phyloP scores from a whole-genome alignment of 2,329 filamentous ascomycete species.

The Stagonosporopsis chrysanthemi region DNA sequence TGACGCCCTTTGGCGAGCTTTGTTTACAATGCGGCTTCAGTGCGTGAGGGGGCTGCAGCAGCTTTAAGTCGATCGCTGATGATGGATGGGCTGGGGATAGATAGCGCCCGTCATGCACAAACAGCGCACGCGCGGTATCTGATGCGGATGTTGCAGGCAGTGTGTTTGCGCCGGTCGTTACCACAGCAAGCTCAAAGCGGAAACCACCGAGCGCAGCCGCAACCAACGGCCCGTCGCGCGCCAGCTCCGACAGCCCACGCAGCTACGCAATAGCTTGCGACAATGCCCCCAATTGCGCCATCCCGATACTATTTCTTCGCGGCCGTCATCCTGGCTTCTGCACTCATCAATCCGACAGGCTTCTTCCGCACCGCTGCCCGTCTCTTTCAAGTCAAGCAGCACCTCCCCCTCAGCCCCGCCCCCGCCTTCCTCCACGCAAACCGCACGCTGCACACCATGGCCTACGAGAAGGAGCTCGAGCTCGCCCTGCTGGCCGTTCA shows the following conservation, averaged over 20 bases:
- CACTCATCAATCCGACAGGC: slow-evolving; percentile 37
- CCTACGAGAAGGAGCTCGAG: slow-evolving; percentile 78
- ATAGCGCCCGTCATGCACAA: not conserved
- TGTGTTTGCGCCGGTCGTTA: slow-evolving; percentile 21
- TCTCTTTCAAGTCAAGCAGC: slow-evolving; percentile 41
- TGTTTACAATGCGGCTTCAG: slow-evolving; percentile 1
- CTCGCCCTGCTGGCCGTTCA: slow-evolving; percentile 90
- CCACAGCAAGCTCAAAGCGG: slow-evolving; percentile 29
- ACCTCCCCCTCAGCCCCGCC: slow-evolving; percentile 37
- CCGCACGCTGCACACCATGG: slow-evolving; percentile 44
- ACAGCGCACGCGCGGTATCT: not conserved
- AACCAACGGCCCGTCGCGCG: not conserved
- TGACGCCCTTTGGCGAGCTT: not conserved
- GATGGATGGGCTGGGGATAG: not conserved
- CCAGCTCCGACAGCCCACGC: slow-evolving; percentile 22
- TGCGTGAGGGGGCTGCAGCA: not conserved
- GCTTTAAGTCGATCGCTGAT: not conserved
- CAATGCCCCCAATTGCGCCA: slow-evolving; percentile 37
- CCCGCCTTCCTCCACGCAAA: slow-evolving; percentile 20
- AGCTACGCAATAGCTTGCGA: slow-evolving; percentile 5
- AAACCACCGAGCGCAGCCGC: slow-evolving; percentile 25
- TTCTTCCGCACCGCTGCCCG: slow-evolving; percentile 40
- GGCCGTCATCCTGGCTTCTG: slow-evolving; percentile 44
- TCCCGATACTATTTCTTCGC: slow-evolving; percentile 42
- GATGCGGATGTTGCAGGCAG: not conserved